phyloP scores from a whole-genome alignment of 176 grass and related monocot genomes.

The Aegilops umbellulata region DNA sequence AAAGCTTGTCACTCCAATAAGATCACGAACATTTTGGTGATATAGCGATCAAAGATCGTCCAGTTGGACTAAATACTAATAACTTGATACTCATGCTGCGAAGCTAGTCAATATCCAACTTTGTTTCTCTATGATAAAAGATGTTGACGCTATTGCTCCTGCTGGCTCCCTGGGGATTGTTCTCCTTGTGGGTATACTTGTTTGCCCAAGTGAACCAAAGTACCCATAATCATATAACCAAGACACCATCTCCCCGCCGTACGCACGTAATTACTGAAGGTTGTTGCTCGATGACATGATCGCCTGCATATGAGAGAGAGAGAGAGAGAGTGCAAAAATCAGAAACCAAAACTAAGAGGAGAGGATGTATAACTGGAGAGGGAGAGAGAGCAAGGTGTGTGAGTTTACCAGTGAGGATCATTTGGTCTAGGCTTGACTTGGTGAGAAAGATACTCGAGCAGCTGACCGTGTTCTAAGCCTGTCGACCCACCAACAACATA shows the following conservation, averaged over 20 bases:
- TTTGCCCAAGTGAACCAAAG: neutral
- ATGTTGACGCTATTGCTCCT: neutral
- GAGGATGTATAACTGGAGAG: no score
- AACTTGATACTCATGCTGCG: neutral
- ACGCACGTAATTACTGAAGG: neutral
- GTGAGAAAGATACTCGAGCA: neutral
- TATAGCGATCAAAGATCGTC: no score
- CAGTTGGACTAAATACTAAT: no score
- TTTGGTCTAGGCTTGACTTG: neutral
- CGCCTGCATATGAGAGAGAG: neutral
- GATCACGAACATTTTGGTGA: no score
- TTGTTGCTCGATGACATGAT: neutral
- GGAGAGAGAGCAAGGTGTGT: no score
- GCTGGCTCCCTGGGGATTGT: neutral
- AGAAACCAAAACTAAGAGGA: neutral
- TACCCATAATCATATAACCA: neutral
- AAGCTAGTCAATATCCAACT: neutral
- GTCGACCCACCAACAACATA: neutral
- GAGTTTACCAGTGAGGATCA: neutral
- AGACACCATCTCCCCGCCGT: neutral
- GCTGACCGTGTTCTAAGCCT: neutral
- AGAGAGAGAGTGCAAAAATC: no score
- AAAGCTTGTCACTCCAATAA: no score
- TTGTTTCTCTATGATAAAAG: neutral
- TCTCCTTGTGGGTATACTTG: neutral